Evolutionary conservation across 2,329 filamentous ascomycete species (phyloP), one percentile per base, ranked within the genome.

Genomic region (Ceratocystis colombiana): DNA sequence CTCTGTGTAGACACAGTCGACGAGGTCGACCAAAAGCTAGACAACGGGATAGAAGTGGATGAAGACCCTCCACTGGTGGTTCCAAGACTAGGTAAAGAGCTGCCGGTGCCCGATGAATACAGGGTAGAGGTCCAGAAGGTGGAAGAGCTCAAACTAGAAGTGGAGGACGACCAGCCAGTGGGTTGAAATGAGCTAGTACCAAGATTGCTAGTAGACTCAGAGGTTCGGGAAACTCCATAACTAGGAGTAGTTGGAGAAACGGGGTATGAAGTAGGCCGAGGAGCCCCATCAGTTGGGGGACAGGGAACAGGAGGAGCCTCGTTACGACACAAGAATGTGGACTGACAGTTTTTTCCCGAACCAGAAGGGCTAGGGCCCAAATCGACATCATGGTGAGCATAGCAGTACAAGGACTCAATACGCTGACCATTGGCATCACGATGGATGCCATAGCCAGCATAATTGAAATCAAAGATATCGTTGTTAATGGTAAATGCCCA

Each of bases 391-490:
- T 53, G 59, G 48, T 50, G n/a, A 12, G 50, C 37, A 55, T 64
- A 62, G 22, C 50, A 67, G 28, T 61, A 67, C 20, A 67, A 55
- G 28, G 55, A 48, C 28, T 67, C 62, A 48, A 67, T n/a, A 50
- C 41, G 50, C 12, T 25, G 15, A 10, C 62, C 66, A 45, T 46
- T 61, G 37, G 28, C 4, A 44, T 45, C 41, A 8, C 10, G 30
- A 8, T 67, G 66, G n/a, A 64, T 8, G 22, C 50, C 61, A 41
- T 67, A 67, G 12, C 66, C 66, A 55, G 44, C 62, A 17, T 67
- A 67, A 50, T 53, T 48, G 30, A n/a, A 57, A 44, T 67, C 61
- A 41, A 50, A 37, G 12, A 57, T 67, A 41, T 30, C 46, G 53
- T 61, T 65, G 41, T 67, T 41, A 12, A 67, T 63, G 61, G 48